These are phyloP conservation scores for Aspergillus coremiiformis DNA, from an alignment of 495 filamentous ascomycete species.

Conservation along the genomic window DNA sequence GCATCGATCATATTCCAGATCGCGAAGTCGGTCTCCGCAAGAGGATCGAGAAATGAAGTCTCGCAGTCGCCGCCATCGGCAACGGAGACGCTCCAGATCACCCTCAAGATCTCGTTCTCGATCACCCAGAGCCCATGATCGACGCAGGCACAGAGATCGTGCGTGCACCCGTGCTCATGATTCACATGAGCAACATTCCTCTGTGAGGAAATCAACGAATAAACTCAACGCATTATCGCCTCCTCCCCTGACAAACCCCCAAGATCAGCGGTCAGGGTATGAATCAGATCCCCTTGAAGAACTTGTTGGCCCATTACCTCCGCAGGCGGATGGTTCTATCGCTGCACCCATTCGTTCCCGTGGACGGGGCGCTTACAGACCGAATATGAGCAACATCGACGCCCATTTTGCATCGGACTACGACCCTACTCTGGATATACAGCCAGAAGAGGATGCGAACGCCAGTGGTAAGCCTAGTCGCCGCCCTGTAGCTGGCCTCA, in stretches of 20 bases:
- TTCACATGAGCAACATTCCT: slow-evolving; percentile 9
- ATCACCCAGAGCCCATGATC: slow-evolving; percentile 11
- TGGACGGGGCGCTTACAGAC: slow-evolving; percentile 64
- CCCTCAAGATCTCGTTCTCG: slow-evolving; percentile 26
- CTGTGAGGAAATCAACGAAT: slow-evolving; percentile 2
- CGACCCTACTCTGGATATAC: slow-evolving; percentile 65
- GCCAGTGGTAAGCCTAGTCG: slow-evolving; percentile 23
- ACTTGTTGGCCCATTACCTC: slow-evolving; percentile 72
- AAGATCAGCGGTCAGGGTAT: slow-evolving; percentile 11
- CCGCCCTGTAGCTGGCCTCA: slow-evolving; percentile 35
- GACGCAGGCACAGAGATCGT: slow-evolving; percentile 7
- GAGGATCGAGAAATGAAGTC: slow-evolving; percentile 15
- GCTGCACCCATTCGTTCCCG: slow-evolving; percentile 46
- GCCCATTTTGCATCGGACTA: slow-evolving; percentile 69
- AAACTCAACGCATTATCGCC: neutral
- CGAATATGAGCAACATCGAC: slow-evolving; percentile 62
- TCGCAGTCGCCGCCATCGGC: slow-evolving; percentile 19
- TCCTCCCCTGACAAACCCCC: neutral
- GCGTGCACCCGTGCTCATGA: slow-evolving; percentile 1
- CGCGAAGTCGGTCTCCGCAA: slow-evolving; percentile 30
- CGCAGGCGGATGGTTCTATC: slow-evolving; percentile 31
- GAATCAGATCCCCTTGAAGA: slow-evolving; percentile 75
- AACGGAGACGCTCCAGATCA: slow-evolving; percentile 22
- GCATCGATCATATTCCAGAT: slow-evolving; percentile 27
- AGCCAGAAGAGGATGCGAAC: slow-evolving; percentile 34